These are phyloP conservation scores for Nepenthes alata DNA, from an alignment of 179 eudicot genomes.

Conservation along the genomic window DNA sequence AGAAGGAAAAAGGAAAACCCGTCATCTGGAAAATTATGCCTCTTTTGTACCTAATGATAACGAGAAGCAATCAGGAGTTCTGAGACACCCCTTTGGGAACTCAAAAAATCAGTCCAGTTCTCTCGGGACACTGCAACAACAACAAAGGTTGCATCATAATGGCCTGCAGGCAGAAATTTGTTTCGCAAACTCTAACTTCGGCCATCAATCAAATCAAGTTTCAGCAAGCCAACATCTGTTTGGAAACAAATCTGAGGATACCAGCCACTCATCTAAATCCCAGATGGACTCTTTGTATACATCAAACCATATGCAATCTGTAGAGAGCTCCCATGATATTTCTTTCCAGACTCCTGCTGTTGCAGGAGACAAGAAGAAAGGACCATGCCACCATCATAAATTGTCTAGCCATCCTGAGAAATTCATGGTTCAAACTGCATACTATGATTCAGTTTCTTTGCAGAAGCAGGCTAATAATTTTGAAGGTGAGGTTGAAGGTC, in stretches of 20 bases:
- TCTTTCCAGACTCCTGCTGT: slow-evolving; percentile 27
- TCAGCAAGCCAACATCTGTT: slow-evolving; percentile 22
- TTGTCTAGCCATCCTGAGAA: slow-evolving; percentile 17
- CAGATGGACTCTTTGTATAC: slow-evolving; percentile 39
- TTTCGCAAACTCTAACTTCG: slow-evolving; percentile 17
- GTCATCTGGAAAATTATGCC: slow-evolving; percentile 17
- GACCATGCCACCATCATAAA: slow-evolving; percentile 19
- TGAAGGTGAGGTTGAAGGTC: slow-evolving; percentile 26
- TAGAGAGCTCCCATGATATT: slow-evolving; percentile 23
- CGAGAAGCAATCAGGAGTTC: slow-evolving; percentile 18
- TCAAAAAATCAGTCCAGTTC: slow-evolving; percentile 19
- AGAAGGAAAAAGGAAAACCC: slow-evolving; percentile 32
- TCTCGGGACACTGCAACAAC: slow-evolving; percentile 21
- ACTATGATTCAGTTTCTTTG: slow-evolving; percentile 17
- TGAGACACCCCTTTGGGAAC: slow-evolving; percentile 19
- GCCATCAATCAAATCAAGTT: slow-evolving; percentile 24
- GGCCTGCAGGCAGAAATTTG: slow-evolving; percentile 25
- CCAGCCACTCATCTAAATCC: slow-evolving; percentile 26
- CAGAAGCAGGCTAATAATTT: slow-evolving; percentile 22
- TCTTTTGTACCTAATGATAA: slow-evolving; percentile 21
- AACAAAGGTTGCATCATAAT: slow-evolving; percentile 18
- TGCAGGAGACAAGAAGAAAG: slow-evolving; percentile 29
- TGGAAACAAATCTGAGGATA: slow-evolving; percentile 37
- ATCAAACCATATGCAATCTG: slow-evolving; percentile 29
- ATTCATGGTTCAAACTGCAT: slow-evolving; percentile 16